Evolutionary conservation across 2,329 filamentous ascomycete genomes (phyloP).

Genomic region (Aureobasidium vineae): DNA sequence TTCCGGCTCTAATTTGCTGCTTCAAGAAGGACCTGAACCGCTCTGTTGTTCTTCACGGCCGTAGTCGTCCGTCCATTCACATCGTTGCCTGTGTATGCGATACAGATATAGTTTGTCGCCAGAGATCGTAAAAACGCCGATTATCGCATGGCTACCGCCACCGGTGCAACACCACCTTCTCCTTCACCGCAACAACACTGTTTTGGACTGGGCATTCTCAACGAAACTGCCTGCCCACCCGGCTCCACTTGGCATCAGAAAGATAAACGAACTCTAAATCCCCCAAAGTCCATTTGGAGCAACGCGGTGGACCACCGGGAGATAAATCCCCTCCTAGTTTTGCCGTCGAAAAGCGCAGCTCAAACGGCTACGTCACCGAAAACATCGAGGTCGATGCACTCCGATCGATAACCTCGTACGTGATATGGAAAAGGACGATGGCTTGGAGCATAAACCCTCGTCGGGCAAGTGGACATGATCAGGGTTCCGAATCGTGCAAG

Average conservation of each 20-base stretch:
- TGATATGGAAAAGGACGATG: background rate
- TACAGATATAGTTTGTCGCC: background rate
- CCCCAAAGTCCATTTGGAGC: background rate
- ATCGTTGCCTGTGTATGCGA: background rate
- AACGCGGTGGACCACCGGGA: background rate
- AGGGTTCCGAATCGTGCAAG: background rate
- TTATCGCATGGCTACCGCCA: background rate
- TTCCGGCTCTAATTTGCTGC: background rate
- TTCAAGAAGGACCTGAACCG: background rate
- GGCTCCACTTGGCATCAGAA: slow-evolving; percentile 6
- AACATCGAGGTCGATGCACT: background rate
- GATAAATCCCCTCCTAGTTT: background rate
- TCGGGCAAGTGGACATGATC: background rate
- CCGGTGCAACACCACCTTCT: background rate
- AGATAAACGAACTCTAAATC: background rate
- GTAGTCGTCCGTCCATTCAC: background rate
- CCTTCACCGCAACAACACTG: slow-evolving; percentile 7
- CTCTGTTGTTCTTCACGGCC: slow-evolving; percentile 6
- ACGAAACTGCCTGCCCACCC: slow-evolving; percentile 10
- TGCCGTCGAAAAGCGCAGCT: slow-evolving; percentile 12
- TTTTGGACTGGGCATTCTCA: slow-evolving; percentile 9
- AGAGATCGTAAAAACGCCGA: background rate
- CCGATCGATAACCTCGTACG: background rate
- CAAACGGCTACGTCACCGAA: background rate
- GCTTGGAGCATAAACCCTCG: background rate